Conservation (phyloP, 2,329 filamentous ascomycete species). For the Ophioceras dolichostomum region DNA sequence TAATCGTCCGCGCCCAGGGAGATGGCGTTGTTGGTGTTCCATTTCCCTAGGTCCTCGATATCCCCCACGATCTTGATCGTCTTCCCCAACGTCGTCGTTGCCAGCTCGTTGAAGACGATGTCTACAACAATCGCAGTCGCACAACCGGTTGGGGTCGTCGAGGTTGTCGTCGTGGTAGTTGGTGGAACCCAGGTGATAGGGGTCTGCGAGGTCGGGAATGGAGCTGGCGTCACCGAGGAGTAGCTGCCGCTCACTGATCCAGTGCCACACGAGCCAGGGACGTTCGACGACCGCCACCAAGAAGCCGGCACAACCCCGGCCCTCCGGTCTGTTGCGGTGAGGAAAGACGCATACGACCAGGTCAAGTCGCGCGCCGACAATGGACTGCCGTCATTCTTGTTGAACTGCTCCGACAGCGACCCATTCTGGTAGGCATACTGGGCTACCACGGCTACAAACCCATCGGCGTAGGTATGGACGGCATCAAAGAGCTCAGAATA, state of each 20-base stretch:
- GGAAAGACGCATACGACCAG: conserved; percentile 62
- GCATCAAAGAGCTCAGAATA: conserved; percentile 46
- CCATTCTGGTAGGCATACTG: conserved; percentile 51
- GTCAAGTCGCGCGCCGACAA: conserved; percentile 56
- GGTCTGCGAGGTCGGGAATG: conserved; percentile 37
- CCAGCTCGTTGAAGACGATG: conserved; percentile 50
- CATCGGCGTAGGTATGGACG: conserved; percentile 44
- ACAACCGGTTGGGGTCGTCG: conserved; percentile 7
- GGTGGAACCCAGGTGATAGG: conserved; percentile 19
- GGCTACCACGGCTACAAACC: conserved; percentile 49
- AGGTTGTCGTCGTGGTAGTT: conserved; percentile 14
- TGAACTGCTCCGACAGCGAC: conserved; percentile 56
- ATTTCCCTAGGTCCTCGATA: conserved; percentile 45
- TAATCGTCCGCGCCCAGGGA: conserved; percentile 47
- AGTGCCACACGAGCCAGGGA: conserved; percentile 35
- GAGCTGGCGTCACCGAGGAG: conserved; percentile 29
- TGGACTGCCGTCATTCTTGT: conserved; percentile 36
- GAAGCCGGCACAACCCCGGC: conserved; percentile 40
- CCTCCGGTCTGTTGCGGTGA: conserved; percentile 48
- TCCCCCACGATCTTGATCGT: conserved; percentile 54
- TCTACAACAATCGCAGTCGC: conserved; percentile 2
- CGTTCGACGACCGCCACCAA: conserved; percentile 37
- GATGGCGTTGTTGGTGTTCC: conserved; percentile 43
- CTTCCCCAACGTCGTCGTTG: conserved; percentile 46
- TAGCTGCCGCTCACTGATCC: conserved; percentile 38